These are phyloP conservation scores for Graphilbum ipis-grandicollis DNA, from an alignment of 2,329 filamentous ascomycete species.

Conservation along the genomic window DNA sequence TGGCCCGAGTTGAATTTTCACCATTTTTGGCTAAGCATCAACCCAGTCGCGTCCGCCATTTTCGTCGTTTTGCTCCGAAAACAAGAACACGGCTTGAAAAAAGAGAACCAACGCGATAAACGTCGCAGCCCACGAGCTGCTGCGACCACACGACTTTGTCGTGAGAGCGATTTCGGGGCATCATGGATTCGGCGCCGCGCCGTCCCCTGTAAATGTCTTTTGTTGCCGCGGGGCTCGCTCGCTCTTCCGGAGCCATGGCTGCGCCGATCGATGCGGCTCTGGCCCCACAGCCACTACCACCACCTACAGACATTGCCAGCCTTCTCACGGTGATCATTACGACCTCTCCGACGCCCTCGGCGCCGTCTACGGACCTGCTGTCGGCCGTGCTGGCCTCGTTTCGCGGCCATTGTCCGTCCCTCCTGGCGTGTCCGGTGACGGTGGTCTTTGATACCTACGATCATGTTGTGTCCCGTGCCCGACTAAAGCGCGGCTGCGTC, in stretches of 20 bases:
- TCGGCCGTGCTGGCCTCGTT: slow-evolving; percentile 28
- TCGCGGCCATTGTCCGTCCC: slow-evolving; percentile 19
- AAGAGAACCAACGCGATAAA: too few relatives aligned
- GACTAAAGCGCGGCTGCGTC: slow-evolving; percentile 36
- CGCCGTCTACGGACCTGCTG: slow-evolving; percentile 33
- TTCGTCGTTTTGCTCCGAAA: too few relatives aligned
- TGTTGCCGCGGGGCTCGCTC: too few relatives aligned
- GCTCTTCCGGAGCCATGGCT: background rate
- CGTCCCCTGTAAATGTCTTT: too few relatives aligned
- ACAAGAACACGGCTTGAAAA: too few relatives aligned
- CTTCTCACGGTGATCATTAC: slow-evolving; percentile 30
- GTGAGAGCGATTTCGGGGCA: too few relatives aligned
- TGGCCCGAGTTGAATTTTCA: too few relatives aligned
- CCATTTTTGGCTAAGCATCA: too few relatives aligned
- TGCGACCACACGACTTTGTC: too few relatives aligned
- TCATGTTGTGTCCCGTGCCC: slow-evolving; percentile 21
- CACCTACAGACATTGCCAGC: background rate
- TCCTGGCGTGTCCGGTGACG: slow-evolving; percentile 26
- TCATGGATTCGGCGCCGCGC: too few relatives aligned
- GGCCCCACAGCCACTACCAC: background rate
- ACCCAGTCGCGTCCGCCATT: too few relatives aligned
- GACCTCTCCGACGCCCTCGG: slow-evolving; percentile 36
- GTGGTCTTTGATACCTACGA: slow-evolving; percentile 37
- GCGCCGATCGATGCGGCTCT: background rate
- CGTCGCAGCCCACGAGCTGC: too few relatives aligned